These are phyloP conservation scores for Cutaneotrichosporon sp. DNA, from an alignment of 1,284 basidiomycete genomes.

Conservation along the genomic window DNA sequence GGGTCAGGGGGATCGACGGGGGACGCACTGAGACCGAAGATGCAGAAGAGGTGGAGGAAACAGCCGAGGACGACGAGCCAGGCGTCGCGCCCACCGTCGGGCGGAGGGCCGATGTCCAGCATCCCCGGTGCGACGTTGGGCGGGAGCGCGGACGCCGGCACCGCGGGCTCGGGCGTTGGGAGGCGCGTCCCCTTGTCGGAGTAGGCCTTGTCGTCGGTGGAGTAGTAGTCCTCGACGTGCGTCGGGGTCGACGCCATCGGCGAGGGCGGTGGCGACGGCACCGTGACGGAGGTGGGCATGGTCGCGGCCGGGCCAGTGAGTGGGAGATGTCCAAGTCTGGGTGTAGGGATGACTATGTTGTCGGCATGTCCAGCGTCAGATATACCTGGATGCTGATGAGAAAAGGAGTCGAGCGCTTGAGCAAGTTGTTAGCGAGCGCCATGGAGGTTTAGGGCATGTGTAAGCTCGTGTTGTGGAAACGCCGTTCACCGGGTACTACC, in stretches of 20 bases:
- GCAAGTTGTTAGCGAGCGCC: too few species aligned
- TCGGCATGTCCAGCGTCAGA: neutral
- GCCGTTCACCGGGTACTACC: neutral
- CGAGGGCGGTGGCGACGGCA: neutral
- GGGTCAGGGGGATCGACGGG: slow-evolving; percentile 28
- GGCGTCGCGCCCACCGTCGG: slow-evolving; percentile 34
- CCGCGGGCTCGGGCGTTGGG: neutral
- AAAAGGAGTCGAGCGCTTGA: neutral
- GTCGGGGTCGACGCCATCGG: neutral
- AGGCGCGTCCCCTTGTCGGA: neutral
- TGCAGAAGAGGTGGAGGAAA: slow-evolving; percentile 33
- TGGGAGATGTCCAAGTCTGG: neutral
- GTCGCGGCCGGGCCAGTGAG: neutral
- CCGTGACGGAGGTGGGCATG: neutral
- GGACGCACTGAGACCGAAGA: slow-evolving; percentile 33
- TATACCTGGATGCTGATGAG: neutral
- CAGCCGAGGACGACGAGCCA: slow-evolving; percentile 33
- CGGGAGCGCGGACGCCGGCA: neutral
- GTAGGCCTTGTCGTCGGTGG: neutral
- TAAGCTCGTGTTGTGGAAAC: neutral
- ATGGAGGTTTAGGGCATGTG: too few species aligned
- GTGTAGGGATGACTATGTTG: neutral
- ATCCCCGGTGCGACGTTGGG: neutral
- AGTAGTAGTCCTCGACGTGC: neutral
- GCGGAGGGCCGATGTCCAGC: slow-evolving; percentile 26